These are phyloP conservation scores for Hypoxylon sp. DNA, from an alignment of 2,329 filamentous ascomycete genomes.

Conservation along the genomic window DNA sequence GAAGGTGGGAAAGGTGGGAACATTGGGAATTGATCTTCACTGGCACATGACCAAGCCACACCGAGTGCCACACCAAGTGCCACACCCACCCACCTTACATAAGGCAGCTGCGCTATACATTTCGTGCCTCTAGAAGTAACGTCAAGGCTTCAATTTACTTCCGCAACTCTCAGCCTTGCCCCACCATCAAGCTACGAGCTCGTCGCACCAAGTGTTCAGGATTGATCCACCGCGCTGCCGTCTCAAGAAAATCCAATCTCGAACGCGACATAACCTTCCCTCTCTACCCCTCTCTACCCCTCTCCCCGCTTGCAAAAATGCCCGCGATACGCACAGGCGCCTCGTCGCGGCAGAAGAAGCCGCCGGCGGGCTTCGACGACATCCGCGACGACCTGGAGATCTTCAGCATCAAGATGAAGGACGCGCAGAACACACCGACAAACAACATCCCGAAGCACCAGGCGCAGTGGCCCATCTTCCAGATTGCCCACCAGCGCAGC, in stretches of 20 bases:
- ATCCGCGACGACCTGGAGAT: slow-evolving; percentile 88
- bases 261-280: not conserved
- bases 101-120: slow-evolving; percentile 36
- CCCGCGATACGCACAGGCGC: slow-evolving; percentile 77
- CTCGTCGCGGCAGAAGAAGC: slow-evolving; percentile 78
- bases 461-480: slow-evolving; percentile 96
- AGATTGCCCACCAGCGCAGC: slow-evolving; percentile 91
- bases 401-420: slow-evolving; percentile 92
- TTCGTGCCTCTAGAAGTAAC: slow-evolving; percentile 1
- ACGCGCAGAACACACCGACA: slow-evolving; percentile 89
- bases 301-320: slow-evolving; percentile 57
- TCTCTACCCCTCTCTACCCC: no score
- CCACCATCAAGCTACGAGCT: slow-evolving; percentile 42
- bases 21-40: slow-evolving; percentile 19
- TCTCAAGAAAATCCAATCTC: not conserved
- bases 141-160: slow-evolving; percentile 35
- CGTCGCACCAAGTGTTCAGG: slow-evolving; percentile 1
- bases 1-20: slow-evolving; percentile 25
- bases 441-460: slow-evolving; percentile 86
- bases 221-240: not conserved
- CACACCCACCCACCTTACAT: slow-evolving; percentile 5
- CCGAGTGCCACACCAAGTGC: no score
- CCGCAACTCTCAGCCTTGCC: slow-evolving; percentile 48
- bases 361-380: slow-evolving; percentile 87
- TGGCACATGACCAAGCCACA: slow-evolving; percentile 37